These are phyloP conservation scores for Solanum aculeatissimum DNA, from an alignment of 305 asterid species.

Conservation along the genomic window DNA sequence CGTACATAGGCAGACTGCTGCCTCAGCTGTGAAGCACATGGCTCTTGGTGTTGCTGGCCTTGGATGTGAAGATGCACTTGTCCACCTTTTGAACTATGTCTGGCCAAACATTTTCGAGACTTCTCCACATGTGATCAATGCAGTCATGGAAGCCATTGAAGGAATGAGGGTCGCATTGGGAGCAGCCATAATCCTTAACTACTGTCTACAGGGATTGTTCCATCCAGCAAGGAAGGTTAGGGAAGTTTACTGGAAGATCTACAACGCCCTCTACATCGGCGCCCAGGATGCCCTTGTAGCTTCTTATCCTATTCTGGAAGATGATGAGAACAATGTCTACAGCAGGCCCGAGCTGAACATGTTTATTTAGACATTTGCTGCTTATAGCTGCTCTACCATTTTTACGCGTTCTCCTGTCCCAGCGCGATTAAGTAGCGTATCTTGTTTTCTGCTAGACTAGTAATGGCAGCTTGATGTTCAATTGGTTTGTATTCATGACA, in stretches of 20 bases:
- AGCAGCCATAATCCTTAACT: conserved; percentile 68
- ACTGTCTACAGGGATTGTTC: conserved; percentile 94
- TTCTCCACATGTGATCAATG: conserved; percentile 92
- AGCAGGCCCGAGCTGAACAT: conserved; percentile 49
- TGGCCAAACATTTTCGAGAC: conserved; percentile 98
- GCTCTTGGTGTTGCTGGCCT: conserved; percentile 90
- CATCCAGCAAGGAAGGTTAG: conserved; percentile 98
- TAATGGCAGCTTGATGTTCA: neutral
- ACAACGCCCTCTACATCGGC: conserved; percentile 80
- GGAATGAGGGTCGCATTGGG: conserved; percentile 98
- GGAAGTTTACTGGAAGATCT: conserved; percentile 95
- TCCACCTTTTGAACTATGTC: conserved; percentile 74
- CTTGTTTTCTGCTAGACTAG: neutral
- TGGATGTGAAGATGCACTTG: conserved; percentile 93
- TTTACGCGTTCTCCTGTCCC: neutral
- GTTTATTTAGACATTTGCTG: conserved; percentile 34
- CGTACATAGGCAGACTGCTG: conserved; percentile 93
- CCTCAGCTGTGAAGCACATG: conserved; percentile 95
- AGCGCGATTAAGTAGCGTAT: neutral
- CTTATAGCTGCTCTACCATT: neutral
- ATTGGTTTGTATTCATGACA: neutral
- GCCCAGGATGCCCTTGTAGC: conserved; percentile 91
- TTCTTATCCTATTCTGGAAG: conserved; percentile 80
- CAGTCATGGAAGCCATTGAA: conserved; percentile 92
- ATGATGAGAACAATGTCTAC: conserved; percentile 49